Conservation (phyloP, 164 flowering plant species). For the Aristolochia fimbriata region DNA sequence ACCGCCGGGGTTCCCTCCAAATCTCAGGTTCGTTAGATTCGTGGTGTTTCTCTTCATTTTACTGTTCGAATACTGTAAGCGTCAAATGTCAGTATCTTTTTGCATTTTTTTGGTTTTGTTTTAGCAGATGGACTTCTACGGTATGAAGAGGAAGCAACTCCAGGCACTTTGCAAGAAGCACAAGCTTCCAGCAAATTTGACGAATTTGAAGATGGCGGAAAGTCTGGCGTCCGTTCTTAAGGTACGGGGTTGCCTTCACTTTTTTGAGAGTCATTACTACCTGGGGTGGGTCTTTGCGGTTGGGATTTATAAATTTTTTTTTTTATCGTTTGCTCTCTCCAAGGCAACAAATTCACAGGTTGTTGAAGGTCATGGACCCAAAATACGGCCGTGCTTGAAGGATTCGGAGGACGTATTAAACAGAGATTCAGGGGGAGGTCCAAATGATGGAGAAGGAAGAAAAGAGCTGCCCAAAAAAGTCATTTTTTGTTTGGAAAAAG, state of each 20-base stretch:
- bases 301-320: neutral
- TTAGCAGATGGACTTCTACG: slow-evolving; percentile 33
- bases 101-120: neutral
- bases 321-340: neutral
- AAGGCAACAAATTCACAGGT: neutral
- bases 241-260: slow-evolving; percentile 17
- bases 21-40: too few species aligned
- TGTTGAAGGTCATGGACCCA: neutral
- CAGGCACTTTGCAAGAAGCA: slow-evolving; percentile 58
- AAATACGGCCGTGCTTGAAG: slow-evolving; percentile 15
- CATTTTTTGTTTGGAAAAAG: slow-evolving; percentile 18
- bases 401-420: slow-evolving; percentile 9
- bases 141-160: slow-evolving; percentile 42
- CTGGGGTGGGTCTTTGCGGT: neutral
- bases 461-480: slow-evolving; percentile 1
- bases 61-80: too few species aligned
- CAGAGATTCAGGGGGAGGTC: slow-evolving; percentile 10
- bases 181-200: slow-evolving; percentile 46
- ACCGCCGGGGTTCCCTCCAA: too few species aligned
- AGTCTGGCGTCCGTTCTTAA: slow-evolving; percentile 28
- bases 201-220: slow-evolving; percentile 45
- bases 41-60: too few species aligned
- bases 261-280: too few species aligned
- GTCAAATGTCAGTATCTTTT: too few species aligned
- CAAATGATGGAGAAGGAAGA: neutral